Percentiles rank a stretch among this genome's conserved stretches.
phyloP scores from a whole-genome alignment of 2,329 filamentous ascomycete species.

The Diaporthe vaccinii region DNA sequence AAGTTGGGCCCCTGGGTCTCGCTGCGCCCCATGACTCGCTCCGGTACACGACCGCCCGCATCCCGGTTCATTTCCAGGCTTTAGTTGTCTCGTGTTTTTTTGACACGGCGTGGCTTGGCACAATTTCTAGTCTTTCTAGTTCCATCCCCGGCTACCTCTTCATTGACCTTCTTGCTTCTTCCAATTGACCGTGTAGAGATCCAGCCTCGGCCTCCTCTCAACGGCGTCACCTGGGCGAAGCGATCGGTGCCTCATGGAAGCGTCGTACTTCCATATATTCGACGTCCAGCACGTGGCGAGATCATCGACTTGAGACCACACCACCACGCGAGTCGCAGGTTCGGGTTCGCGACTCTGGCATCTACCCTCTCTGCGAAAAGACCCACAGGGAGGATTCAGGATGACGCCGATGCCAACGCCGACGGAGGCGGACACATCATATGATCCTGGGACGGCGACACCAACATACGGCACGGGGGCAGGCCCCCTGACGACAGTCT shows the following conservation, averaged over 20 bases:
- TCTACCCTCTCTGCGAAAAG: background rate
- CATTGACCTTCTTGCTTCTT: background rate
- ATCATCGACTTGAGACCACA: background rate
- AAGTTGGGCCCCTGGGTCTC: slow-evolving; percentile 16
- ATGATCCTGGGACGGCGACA: slow-evolving; percentile 6
- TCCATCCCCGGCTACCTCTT: slow-evolving; percentile 8
- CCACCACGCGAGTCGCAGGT: slow-evolving; percentile 2
- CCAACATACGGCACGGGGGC: slow-evolving; percentile 17
- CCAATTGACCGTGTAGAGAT: background rate
- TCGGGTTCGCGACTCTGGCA: background rate
- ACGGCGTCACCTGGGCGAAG: background rate
- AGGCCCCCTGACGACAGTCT: slow-evolving; percentile 32
- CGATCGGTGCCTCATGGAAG: background rate
- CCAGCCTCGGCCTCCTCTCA: background rate
- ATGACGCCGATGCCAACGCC: slow-evolving; percentile 20
- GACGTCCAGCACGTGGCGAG: slow-evolving; percentile 7
- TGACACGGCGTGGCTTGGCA: slow-evolving; percentile 22
- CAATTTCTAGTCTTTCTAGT: slow-evolving; percentile 24
- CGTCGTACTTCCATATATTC: background rate
- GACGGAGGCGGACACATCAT: slow-evolving; percentile 1
- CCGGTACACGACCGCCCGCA: background rate
- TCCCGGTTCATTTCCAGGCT: slow-evolving; percentile 22
- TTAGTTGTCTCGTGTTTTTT: slow-evolving; percentile 27
- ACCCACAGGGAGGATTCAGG: background rate
- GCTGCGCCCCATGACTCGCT: slow-evolving; percentile 15